phyloP scores from a whole-genome alignment of 2,329 filamentous ascomycete genomes.

The Clarireedia homoeocarpa region DNA sequence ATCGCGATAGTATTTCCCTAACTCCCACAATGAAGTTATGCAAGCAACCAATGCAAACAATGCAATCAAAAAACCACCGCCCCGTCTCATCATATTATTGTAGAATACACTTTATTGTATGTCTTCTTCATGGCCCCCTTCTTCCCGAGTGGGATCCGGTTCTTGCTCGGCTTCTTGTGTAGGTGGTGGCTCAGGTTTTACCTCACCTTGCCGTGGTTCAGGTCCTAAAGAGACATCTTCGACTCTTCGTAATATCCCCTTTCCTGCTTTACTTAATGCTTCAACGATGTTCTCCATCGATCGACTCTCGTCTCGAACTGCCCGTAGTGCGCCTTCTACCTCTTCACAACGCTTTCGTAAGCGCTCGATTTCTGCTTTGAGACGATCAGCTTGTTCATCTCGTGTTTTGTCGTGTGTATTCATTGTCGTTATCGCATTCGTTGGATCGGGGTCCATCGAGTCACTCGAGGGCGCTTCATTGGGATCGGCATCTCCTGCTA shows the following conservation, averaged over 20 bases:
- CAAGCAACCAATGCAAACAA: not conserved
- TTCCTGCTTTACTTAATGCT: conserved; percentile 18
- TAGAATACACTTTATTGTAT: not conserved
- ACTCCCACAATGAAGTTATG: not conserved
- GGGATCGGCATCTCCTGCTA: not conserved
- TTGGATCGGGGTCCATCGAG: conserved; percentile 13
- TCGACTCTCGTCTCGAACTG: conserved; percentile 21
- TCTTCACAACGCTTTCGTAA: conserved; percentile 22
- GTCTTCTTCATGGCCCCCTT: too few species aligned
- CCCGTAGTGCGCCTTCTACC: conserved; percentile 20
- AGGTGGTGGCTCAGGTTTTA: not conserved
- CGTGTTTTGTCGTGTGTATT: not conserved
- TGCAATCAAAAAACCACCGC: too few species aligned
- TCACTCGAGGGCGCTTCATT: not conserved
- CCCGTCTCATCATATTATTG: too few species aligned
- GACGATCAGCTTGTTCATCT: conserved; percentile 11
- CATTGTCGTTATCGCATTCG: not conserved
- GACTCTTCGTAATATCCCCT: conserved; percentile 3
- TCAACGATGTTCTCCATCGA: conserved; percentile 23
- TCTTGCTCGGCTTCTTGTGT: not conserved
- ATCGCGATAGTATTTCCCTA: not conserved
- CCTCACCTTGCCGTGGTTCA: not conserved
- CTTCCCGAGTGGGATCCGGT: not conserved
- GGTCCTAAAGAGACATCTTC: conserved; percentile 1
- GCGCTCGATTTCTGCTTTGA: conserved; percentile 21